Conservation (phyloP, 768 basidiomycete species). For the Rhodotorula paludigena region DNA sequence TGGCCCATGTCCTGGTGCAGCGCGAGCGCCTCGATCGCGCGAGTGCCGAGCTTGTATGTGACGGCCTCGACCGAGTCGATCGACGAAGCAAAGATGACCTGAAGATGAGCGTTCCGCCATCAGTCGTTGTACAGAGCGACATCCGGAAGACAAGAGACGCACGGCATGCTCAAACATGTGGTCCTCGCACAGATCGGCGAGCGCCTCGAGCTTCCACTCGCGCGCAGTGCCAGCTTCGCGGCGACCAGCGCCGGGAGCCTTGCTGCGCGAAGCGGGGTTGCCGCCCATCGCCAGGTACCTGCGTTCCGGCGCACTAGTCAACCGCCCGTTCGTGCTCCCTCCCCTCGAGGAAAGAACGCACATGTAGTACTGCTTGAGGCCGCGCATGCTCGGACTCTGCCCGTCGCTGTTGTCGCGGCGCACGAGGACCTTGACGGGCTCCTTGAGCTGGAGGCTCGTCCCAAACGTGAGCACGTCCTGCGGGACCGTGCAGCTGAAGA, state of each 20-base stretch:
- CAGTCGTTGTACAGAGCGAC: background rate
- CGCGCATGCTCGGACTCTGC: constrained; percentile 59
- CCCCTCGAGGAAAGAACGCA: constrained; percentile 55
- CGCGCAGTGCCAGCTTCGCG: constrained; percentile 63
- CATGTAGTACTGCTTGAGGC: constrained; percentile 89
- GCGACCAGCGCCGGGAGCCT: constrained; percentile 21
- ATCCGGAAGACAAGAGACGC: constrained; percentile 20
- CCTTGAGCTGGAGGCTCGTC: constrained; percentile 82
- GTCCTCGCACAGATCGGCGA: constrained; percentile 84
- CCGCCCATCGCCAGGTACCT: constrained; percentile 32
- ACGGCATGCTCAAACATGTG: constrained; percentile 52
- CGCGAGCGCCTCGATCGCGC: constrained; percentile 80
- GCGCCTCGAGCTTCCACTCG: constrained; percentile 91
- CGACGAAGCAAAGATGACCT: constrained; percentile 38
- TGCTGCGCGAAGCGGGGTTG: constrained; percentile 44
- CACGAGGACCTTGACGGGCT: constrained; percentile 96
- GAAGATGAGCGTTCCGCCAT: background rate
- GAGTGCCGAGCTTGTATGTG: constrained; percentile 71
- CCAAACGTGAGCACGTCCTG: constrained; percentile 96
- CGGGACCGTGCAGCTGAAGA: constrained; percentile 94
- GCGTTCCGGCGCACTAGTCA: background rate
- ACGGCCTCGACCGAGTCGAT: constrained; percentile 40
- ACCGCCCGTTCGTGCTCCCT: too few relatives aligned
- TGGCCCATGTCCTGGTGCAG: constrained; percentile 94
- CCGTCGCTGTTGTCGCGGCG: constrained; percentile 56